Base-by-base conservation (phyloP, 2,329 filamentous ascomycete species). In the Juglanconis juglandina region DNA sequence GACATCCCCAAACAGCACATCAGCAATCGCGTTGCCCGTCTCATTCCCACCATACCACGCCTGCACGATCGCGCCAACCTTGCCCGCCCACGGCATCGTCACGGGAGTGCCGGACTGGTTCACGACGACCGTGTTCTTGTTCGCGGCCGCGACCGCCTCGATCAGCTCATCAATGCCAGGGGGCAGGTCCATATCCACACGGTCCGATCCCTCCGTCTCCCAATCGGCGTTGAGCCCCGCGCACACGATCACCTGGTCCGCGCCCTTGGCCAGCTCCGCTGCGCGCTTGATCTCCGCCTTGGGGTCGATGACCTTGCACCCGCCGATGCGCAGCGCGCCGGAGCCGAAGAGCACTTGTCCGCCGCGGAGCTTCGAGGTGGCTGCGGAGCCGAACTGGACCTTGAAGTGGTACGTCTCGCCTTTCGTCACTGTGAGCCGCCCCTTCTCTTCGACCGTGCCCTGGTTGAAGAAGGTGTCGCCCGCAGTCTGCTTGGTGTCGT, bases 31-130 rank as follows among this genome's bases (percentile, higher is more conserved):
- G 69, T 93, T 92, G 5, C 91, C 91, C 5, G 88, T 89, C 76
- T 95, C 91, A 68, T 95, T 91, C n/a, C 91, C 91, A 62, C 90
- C 89, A 68, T 92, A 95, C 90, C 90, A 95, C 7, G 90, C 90
- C 68, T 94, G 89, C 1, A 92, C 70, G 1, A 93, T 76, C 2
- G 86, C 84, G 7, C 75, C 71, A 2, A 84, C 82, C 37, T 80
- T 73, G 14, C 77, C 70, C 1, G 84, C 77, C 87, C 87, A 91
- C 0, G 88, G 87, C 87, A 92, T 88, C 58, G 82, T 79, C 32
- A 90, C 82, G 0, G 90, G 90, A 0, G 89, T 91, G 41, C 90
- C 91, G 0, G 88, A 91, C 67, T 93, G 90, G 69, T 91, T 86
- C 1, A 93, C 87, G 1, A 95, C 84, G 1, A 86, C 84, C 1